Base-by-base conservation (phyloP, 2,329 filamentous ascomycete genomes). In the Sporothrix sp. region DNA sequence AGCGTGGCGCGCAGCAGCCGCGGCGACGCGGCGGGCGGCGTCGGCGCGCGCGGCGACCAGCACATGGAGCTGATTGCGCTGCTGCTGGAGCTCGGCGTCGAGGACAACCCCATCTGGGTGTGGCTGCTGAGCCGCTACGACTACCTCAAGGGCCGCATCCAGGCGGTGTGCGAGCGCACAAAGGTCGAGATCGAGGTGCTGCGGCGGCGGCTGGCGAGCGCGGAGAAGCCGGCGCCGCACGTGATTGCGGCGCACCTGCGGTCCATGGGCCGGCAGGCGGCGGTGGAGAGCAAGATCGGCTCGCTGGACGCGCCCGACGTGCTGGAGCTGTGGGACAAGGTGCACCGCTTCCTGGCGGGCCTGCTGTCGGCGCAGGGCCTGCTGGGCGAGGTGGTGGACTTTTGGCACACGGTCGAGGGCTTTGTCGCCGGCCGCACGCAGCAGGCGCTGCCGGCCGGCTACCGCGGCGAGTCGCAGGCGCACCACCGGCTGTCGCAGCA, bases 21-120 rank as follows among this genome's bases (percentile, higher is more conserved):
- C 28, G 28, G 20, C 4, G 18, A 27, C 23, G 8, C 3, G 3
- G 4, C 38, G 3, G 5, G 21, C 48, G 70, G 73, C 62, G 58
- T 73, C 45, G 71, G 81, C 57, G 64, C 53, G 8, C 10, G 25
- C 21, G 87, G 91, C 61, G 88, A 95, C 58, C 78, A 82, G 63
- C 85, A 96, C 61, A 88, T 96, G 80, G 88, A 95, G 62, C 73
- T 96, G 43, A 97, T 98, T 50, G 76, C 82, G 20, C 74, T 96
- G 32, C 74, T 98, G 48, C 71, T 98, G n/a, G 91, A 98, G 65
- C 73, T 98, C 18, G 94, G 93, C 7, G 89, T 95, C 2, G 85
- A 95, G 9, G 89, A 97, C 53, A 98, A 95, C 60, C 93, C 93
- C 1, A 95, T 98, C 55, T 95, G 87, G 87, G 78, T 94, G 10